phyloP scores from a whole-genome alignment of 371 early-diverging fungal species.

The Dipsacomyces acuminosporus region DNA sequence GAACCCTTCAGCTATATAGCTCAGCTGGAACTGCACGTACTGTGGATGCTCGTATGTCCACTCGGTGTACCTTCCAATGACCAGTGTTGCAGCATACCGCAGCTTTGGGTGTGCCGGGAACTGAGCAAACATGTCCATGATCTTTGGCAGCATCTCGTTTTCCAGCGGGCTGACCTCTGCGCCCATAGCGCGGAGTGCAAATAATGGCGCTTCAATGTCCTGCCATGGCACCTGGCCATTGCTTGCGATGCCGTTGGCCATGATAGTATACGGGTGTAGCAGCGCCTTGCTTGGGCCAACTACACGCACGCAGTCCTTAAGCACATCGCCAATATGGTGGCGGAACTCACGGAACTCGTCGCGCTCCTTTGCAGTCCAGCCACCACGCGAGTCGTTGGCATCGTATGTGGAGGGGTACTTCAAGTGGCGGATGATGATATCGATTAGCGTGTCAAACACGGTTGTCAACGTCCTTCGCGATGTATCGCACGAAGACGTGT shows the following conservation, averaged over 20 bases:
- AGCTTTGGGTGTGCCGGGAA: slow-evolving; percentile 87
- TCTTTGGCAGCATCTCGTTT: slow-evolving; percentile 71
- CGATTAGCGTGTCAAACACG: slow-evolving; percentile 70
- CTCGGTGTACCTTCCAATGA: slow-evolving; percentile 88
- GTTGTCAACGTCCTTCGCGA: slow-evolving; percentile 52
- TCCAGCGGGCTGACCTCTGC: slow-evolving; percentile 69
- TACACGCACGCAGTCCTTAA: slow-evolving; percentile 88
- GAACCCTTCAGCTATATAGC: slow-evolving; percentile 82
- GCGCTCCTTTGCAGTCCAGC: slow-evolving; percentile 76
- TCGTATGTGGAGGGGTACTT: slow-evolving; percentile 58
- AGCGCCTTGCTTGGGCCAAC: slow-evolving; percentile 71
- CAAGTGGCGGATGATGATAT: slow-evolving; percentile 76
- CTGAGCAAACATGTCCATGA: slow-evolving; percentile 80
- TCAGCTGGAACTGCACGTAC: slow-evolving; percentile 83
- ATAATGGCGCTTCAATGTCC: slow-evolving; percentile 88
- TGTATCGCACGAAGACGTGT: slow-evolving; percentile 50
- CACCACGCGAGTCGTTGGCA: slow-evolving; percentile 50
- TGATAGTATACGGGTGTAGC: slow-evolving; percentile 57
- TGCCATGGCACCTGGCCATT: slow-evolving; percentile 66
- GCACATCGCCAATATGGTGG: slow-evolving; percentile 93
- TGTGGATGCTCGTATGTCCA: slow-evolving; percentile 90
- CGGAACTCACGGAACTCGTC: slow-evolving; percentile 94
- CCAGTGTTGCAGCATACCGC: slow-evolving; percentile 90
- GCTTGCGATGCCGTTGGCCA: slow-evolving; percentile 23
- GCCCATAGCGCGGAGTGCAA: slow-evolving; percentile 90